phyloP scores from a whole-genome alignment of 352 stramenopile genomes.

The Phytophthora parvispora region DNA sequence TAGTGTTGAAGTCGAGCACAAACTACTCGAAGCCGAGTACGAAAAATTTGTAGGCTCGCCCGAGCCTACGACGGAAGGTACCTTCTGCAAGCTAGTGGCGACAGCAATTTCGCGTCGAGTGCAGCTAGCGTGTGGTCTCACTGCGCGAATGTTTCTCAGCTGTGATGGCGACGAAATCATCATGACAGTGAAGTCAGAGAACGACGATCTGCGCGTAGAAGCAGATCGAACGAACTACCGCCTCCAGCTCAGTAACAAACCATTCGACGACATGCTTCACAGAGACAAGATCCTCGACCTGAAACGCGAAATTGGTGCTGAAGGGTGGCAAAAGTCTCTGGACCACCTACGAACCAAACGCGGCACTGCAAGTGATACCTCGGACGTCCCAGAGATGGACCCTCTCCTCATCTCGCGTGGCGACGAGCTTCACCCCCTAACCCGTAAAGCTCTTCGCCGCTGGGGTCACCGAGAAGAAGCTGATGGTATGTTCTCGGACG shows the following conservation, averaged over 20 bases:
- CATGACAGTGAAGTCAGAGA: slow-evolving; percentile 78
- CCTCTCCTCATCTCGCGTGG: slow-evolving; percentile 63
- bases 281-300: slow-evolving; percentile 61
- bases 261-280: slow-evolving; percentile 66
- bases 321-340: slow-evolving; percentile 48
- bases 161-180: slow-evolving; percentile 77
- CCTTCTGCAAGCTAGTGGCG: slow-evolving; percentile 71
- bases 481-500: slow-evolving; percentile 58
- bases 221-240: slow-evolving; percentile 74
- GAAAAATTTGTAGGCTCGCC: slow-evolving; percentile 49
- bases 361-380: slow-evolving; percentile 33
- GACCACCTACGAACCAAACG: slow-evolving; percentile 58
- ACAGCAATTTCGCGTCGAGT: slow-evolving; percentile 66
- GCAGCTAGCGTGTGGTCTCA: slow-evolving; percentile 75
- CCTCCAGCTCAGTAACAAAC: slow-evolving; percentile 74
- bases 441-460: slow-evolving; percentile 47
- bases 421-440: slow-evolving; percentile 56
- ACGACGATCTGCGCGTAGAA: slow-evolving; percentile 74
- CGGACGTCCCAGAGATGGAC: slow-evolving; percentile 69
- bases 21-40: slow-evolving; percentile 65
- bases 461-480: slow-evolving; percentile 82
- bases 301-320: slow-evolving; percentile 55
- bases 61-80: slow-evolving; percentile 50
- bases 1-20: slow-evolving; percentile 29
- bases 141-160: slow-evolving; percentile 75